These are phyloP conservation scores for Beauveria sp. DNA, from an alignment of 2,329 filamentous ascomycete species.

Conservation along the genomic window DNA sequence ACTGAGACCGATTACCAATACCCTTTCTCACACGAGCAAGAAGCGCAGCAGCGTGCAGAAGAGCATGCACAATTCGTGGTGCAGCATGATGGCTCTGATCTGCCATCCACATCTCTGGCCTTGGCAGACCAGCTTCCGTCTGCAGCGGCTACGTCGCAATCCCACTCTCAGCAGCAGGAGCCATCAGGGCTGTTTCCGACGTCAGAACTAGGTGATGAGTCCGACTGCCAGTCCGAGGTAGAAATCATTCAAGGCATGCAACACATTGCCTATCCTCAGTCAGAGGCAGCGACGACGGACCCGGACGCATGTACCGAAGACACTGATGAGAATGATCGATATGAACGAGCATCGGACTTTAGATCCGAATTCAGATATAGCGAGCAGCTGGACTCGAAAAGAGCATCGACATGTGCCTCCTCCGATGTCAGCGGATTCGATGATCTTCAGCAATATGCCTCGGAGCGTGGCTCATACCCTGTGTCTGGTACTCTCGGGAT, in stretches of 20 bases:
- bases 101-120: neutral
- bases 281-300: conserved; percentile 28
- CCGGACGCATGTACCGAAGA: conserved; percentile 29
- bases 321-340: conserved; percentile 24
- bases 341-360: conserved; percentile 22
- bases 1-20: conserved; percentile 39
- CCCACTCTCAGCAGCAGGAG: neutral
- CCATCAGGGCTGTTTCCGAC: conserved; percentile 26
- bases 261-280: conserved; percentile 19
- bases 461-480: conserved; percentile 21
- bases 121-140: neutral
- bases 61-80: neutral
- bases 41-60: conserved; percentile 14
- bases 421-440: conserved; percentile 25
- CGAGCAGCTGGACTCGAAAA: conserved; percentile 25
- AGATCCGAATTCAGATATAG: conserved; percentile 22
- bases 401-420: conserved; percentile 34
- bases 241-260: conserved; percentile 21
- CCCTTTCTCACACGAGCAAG: conserved; percentile 40
- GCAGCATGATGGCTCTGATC: neutral
- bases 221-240: conserved; percentile 31
- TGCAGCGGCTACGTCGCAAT: neutral
- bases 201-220: conserved; percentile 28
- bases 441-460: conserved; percentile 20
- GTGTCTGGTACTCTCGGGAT: conserved; percentile 39